These are phyloP conservation scores for Nitzschia palea DNA, from an alignment of 108 stramenopile genomes.

Conservation along the genomic window DNA sequence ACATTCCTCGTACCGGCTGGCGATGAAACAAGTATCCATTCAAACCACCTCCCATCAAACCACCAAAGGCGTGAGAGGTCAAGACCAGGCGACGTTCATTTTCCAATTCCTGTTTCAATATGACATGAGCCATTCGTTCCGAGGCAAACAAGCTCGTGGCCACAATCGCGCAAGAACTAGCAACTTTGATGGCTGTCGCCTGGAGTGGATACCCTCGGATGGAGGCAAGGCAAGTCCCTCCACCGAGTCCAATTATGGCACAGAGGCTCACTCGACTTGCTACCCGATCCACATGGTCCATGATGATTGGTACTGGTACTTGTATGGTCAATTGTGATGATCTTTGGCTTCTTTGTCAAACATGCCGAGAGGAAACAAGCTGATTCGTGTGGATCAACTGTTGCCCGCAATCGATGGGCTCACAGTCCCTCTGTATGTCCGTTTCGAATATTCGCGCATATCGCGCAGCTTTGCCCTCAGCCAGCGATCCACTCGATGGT, in stretches of 20 bases:
- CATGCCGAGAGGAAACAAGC: no score
- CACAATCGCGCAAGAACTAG: constrained; percentile 58
- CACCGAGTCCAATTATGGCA: constrained; percentile 40
- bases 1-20: constrained; percentile 51
- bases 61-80: constrained; percentile 70
- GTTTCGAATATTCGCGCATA: neutral
- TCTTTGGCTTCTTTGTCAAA: no score
- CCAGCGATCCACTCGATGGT: neutral
- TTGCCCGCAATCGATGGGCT: no score
- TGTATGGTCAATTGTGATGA: no score
- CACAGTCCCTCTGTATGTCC: no score
- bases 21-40: constrained; percentile 62
- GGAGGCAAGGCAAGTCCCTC: constrained; percentile 48
- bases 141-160: constrained; percentile 62
- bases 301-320: no score
- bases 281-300: constrained; percentile 53
- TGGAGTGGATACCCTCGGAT: constrained; percentile 50
- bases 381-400: no score
- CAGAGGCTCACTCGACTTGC: constrained; percentile 51
- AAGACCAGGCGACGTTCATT: constrained; percentile 16
- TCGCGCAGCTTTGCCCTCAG: constrained; percentile 9
- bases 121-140: constrained; percentile 51
- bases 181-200: constrained; percentile 44
- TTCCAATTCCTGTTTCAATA: constrained; percentile 11
- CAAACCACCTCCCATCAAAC: constrained; percentile 55